Evolutionary conservation across 169 alveolate species (phyloP).

Genomic region (Plasmodium berghei): DNA sequence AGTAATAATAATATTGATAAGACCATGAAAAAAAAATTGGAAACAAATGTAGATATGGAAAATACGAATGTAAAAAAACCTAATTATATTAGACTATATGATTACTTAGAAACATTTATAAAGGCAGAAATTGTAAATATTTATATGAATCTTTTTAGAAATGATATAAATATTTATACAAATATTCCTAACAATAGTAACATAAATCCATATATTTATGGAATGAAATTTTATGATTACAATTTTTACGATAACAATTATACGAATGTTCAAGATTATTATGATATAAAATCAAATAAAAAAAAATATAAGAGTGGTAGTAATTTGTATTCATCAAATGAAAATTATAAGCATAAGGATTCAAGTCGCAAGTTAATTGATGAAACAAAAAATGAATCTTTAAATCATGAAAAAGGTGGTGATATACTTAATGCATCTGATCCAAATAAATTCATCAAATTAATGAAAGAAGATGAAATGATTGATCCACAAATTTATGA

Average conservation of each 20-base stretch:
- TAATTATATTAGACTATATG: slow-evolving; percentile 39
- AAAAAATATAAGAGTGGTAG: slow-evolving; percentile 12
- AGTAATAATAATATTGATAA: slow-evolving; percentile 30
- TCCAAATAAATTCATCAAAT: slow-evolving; percentile 60
- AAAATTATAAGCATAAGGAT: slow-evolving; percentile 28
- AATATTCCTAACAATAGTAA: slow-evolving; percentile 64
- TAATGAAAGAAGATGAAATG: slow-evolving; percentile 56
- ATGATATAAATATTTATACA: slow-evolving; percentile 67
- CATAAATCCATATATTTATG: slow-evolving; percentile 62
- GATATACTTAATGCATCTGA: slow-evolving; percentile 58
- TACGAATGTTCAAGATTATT: slow-evolving; percentile 50
- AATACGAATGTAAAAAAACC: slow-evolving; percentile 14
- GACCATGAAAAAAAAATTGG: slow-evolving; percentile 13
- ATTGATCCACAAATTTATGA: slow-evolving; percentile 71
- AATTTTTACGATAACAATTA: slow-evolving; percentile 65
- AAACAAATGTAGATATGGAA: not conserved
- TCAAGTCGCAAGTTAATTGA: slow-evolving; percentile 8
- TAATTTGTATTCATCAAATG: slow-evolving; percentile 31
- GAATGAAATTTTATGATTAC: slow-evolving; percentile 75
- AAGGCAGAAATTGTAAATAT: slow-evolving; percentile 66
- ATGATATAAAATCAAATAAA: slow-evolving; percentile 19
- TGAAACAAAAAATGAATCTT: slow-evolving; percentile 16
- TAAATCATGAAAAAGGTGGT: slow-evolving; percentile 22
- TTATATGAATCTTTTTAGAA: slow-evolving; percentile 70
- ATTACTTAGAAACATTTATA: slow-evolving; percentile 65